Percentiles rank a stretch among this genome's conserved stretches.
These are phyloP conservation scores for Tetracladium marchalianum DNA, from an alignment of 495 filamentous ascomycete species.

Conservation along the genomic window DNA sequence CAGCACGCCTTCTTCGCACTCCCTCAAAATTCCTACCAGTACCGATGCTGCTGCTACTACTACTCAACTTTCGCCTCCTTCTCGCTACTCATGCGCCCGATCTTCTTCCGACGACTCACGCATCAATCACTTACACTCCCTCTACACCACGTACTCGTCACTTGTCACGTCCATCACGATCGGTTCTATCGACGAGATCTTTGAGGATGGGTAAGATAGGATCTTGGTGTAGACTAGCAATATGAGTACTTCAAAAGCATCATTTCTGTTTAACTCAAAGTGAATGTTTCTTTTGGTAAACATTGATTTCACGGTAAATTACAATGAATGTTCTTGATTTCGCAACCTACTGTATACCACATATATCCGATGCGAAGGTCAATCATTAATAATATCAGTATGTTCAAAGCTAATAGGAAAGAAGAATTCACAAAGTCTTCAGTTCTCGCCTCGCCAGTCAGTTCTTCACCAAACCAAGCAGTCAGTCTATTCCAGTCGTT, in stretches of 20 bases:
- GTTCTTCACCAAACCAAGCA: neutral
- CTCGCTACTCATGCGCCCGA: neutral
- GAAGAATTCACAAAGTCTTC: too few relatives aligned
- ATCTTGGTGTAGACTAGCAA: constrained; percentile 17
- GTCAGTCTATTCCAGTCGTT: too few relatives aligned
- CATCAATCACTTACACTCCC: too few relatives aligned
- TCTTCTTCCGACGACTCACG: too few relatives aligned
- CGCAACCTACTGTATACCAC: too few relatives aligned
- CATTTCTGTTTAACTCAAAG: neutral
- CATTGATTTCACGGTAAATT: too few relatives aligned
- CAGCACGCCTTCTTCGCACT: neutral
- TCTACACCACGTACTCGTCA: neutral
- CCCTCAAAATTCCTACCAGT: neutral
- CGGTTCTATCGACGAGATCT: constrained; percentile 14
- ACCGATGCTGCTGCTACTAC: neutral
- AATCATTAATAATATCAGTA: too few relatives aligned
- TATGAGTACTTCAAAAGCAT: constrained; percentile 5
- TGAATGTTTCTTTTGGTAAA: too few relatives aligned
- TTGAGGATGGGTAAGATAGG: constrained; percentile 8
- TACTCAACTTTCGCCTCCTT: neutral
- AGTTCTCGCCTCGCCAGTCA: too few relatives aligned
- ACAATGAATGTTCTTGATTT: too few relatives aligned
- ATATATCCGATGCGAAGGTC: too few relatives aligned
- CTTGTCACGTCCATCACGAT: constrained; percentile 3
- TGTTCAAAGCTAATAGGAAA: too few relatives aligned